Evolutionary conservation across 371 early-diverging fungal genomes (phyloP).

Genomic region (Mucor velutinosus): DNA sequence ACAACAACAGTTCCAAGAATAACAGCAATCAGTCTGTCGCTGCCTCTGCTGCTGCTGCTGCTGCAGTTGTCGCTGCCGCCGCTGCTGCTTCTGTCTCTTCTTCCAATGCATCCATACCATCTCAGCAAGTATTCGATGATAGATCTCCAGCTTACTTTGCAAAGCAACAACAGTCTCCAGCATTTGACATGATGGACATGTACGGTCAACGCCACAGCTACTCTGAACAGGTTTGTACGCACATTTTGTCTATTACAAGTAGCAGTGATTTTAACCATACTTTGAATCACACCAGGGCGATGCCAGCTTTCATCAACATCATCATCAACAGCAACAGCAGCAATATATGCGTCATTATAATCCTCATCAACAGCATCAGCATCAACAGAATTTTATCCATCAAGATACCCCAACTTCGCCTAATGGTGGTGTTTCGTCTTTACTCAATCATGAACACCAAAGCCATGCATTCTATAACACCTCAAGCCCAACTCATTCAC

Average conservation of each 20-base stretch:
- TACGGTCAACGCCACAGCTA: slow-evolving; percentile 18
- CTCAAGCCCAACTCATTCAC: background rate
- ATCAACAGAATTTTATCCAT: background rate
- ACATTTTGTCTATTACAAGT: background rate
- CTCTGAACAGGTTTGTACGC: slow-evolving; percentile 12
- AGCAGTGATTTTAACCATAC: background rate
- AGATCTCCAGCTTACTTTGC: slow-evolving; percentile 23
- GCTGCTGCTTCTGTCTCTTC: background rate
- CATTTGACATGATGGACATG: slow-evolving; percentile 32
- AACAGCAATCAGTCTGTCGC: background rate
- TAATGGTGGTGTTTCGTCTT: background rate
- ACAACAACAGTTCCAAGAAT: background rate
- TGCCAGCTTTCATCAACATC: slow-evolving; percentile 4
- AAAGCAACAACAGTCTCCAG: slow-evolving; percentile 12
- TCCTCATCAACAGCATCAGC: slow-evolving; percentile 10
- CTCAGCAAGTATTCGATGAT: slow-evolving; percentile 16
- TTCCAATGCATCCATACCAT: background rate
- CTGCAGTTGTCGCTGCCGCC: slow-evolving; percentile 3
- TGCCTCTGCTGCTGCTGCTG: slow-evolving; percentile 8
- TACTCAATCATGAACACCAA: background rate
- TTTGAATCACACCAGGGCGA: background rate
- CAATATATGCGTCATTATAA: slow-evolving; percentile 19
- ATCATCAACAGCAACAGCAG: background rate
- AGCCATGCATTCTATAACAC: background rate
- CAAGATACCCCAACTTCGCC: background rate